These are phyloP conservation scores for Capsicum pubescens DNA, from an alignment of 257 asterid genomes.

Conservation along the genomic window DNA sequence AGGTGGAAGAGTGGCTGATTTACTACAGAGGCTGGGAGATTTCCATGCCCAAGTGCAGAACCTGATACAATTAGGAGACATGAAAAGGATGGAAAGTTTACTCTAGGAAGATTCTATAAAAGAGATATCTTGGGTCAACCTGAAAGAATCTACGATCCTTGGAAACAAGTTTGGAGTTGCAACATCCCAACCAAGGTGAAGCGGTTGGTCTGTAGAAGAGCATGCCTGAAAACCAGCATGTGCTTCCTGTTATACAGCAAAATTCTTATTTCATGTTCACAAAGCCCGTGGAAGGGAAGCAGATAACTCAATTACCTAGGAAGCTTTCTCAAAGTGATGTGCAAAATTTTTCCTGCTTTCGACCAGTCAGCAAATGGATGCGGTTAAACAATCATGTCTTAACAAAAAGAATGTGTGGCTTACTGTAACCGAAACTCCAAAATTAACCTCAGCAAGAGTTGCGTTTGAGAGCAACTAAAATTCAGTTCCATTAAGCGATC, in stretches of 20 bases:
- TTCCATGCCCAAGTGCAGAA: too few relatives aligned
- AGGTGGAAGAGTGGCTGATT: too few relatives aligned
- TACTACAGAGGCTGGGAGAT: too few relatives aligned
- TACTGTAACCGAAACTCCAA: slow-evolving; percentile 4
- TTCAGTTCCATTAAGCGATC: neutral
- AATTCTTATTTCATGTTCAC: slow-evolving; percentile 18
- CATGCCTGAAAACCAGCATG: neutral
- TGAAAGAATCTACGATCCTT: too few relatives aligned
- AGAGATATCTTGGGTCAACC: too few relatives aligned
- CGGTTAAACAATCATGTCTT: neutral
- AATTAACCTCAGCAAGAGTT: neutral
- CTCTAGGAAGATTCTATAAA: too few relatives aligned
- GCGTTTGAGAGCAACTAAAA: neutral
- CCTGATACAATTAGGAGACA: too few relatives aligned
- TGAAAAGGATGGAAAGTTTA: too few relatives aligned
- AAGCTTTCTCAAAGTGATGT: slow-evolving; percentile 7
- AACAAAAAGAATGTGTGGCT: neutral
- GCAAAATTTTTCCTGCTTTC: neutral
- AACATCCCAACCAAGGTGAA: too few relatives aligned
- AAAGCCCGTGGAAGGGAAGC: neutral
- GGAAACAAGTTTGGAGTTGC: too few relatives aligned
- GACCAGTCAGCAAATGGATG: slow-evolving; percentile 5
- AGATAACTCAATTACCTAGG: slow-evolving; percentile 23
- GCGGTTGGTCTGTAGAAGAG: too few relatives aligned
- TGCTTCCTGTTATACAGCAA: neutral